Evolutionary conservation across 1,139 yeast genomes (phyloP).

Genomic region (Eremothecium sinecaudum): DNA sequence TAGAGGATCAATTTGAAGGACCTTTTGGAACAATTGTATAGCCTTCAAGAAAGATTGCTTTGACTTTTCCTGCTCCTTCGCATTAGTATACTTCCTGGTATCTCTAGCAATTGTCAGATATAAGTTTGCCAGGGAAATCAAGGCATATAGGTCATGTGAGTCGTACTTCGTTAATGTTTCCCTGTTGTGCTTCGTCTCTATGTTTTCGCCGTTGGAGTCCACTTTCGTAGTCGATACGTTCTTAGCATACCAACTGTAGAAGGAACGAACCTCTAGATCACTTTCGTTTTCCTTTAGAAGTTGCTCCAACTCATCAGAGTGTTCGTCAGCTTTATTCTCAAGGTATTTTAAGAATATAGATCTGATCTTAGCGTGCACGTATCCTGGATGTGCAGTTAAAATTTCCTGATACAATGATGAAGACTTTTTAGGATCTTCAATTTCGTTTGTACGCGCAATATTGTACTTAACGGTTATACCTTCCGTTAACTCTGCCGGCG

Average conservation of each 20-base stretch:
- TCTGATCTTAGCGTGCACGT: slow-evolving; percentile 70
- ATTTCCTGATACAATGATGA: slow-evolving; percentile 43
- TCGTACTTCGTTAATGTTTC: slow-evolving; percentile 74
- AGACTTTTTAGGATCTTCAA: slow-evolving; percentile 30
- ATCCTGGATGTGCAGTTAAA: slow-evolving; percentile 53
- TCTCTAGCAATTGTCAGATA: slow-evolving; percentile 81
- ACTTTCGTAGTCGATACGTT: slow-evolving; percentile 40
- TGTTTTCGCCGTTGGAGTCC: slow-evolving; percentile 38
- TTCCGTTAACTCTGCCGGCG: slow-evolving; percentile 30
- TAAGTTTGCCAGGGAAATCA: slow-evolving; percentile 81
- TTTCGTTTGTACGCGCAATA: slow-evolving; percentile 54
- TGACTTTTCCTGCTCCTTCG: slow-evolving; percentile 48
- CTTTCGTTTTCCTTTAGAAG: slow-evolving; percentile 48
- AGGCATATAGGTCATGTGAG: slow-evolving; percentile 82
- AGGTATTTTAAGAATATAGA: slow-evolving; percentile 45
- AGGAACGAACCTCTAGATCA: slow-evolving; percentile 76
- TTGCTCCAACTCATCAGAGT: slow-evolving; percentile 44
- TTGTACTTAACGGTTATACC: slow-evolving; percentile 49
- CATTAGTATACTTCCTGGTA: slow-evolving; percentile 38
- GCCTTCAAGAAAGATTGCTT: slow-evolving; percentile 79
- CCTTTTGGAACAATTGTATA: slow-evolving; percentile 82
- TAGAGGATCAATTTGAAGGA: slow-evolving; percentile 68
- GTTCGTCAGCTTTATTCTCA: slow-evolving; percentile 34
- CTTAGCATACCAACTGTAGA: slow-evolving; percentile 85
- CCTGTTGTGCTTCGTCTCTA: slow-evolving; percentile 74